Evolutionary conservation across 208 protist genomes (phyloP).

Genomic region (Leishmania lainsoni): DNA sequence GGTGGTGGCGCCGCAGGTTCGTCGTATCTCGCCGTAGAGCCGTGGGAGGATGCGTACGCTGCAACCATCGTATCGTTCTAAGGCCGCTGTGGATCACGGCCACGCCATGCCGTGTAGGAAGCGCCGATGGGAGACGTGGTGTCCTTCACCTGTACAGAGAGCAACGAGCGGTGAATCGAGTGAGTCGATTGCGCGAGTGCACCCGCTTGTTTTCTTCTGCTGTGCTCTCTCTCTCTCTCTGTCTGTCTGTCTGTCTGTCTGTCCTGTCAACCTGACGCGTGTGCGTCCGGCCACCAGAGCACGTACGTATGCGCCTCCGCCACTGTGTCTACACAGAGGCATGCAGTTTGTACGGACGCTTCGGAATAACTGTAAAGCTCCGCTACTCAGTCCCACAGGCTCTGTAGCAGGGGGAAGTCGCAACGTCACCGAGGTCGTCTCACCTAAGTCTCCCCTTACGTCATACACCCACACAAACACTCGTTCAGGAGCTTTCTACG

Average conservation of each 20-base stretch:
- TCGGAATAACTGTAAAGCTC: neutral
- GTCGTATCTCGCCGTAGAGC: neutral
- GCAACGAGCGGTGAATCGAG: neutral
- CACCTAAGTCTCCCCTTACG: neutral
- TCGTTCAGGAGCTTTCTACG: no score
- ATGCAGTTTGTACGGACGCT: no score
- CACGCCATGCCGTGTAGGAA: neutral
- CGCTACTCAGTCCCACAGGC: neutral
- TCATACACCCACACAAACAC: neutral
- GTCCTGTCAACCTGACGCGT: neutral
- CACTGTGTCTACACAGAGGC: no score
- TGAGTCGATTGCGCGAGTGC: neutral
- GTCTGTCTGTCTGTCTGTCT: neutral
- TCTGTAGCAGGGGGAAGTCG: neutral
- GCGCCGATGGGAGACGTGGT: neutral
- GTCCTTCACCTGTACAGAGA: neutral
- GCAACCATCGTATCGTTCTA: slow-evolving; percentile 25
- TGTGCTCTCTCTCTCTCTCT: neutral
- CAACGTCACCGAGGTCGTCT: neutral
- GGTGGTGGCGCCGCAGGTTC: no score
- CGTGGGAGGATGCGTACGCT: slow-evolving; percentile 33
- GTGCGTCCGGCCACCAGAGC: neutral
- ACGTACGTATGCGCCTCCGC: no score
- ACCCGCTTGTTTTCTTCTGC: neutral
- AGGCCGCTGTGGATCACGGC: neutral